These are phyloP conservation scores for Falciphora oryzae DNA, from an alignment of 2,329 filamentous ascomycete genomes.

Conservation along the genomic window DNA sequence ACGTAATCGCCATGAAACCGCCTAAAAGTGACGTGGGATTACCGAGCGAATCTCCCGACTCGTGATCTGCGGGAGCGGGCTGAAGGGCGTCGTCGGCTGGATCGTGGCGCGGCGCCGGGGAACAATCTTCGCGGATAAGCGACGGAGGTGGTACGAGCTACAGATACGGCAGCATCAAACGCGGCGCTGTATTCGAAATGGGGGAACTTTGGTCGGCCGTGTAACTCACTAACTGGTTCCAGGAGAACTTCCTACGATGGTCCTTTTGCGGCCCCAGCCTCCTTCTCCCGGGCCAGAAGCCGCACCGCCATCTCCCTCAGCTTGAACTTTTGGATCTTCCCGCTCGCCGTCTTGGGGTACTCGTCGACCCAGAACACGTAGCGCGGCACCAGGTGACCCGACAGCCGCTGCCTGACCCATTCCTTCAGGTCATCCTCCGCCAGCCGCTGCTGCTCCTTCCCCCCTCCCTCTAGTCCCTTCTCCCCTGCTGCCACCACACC, in stretches of 20 bases:
- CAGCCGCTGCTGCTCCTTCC: slow-evolving; percentile 26
- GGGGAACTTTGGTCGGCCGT: too few species aligned
- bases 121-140: too few species aligned
- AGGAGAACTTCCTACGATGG: too few species aligned
- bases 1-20: too few species aligned
- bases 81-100: too few species aligned
- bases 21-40: too few species aligned
- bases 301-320: slow-evolving; percentile 55
- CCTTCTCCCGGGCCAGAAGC: neutral
- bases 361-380: slow-evolving; percentile 80
- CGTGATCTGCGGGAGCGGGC: too few species aligned
- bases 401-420: slow-evolving; percentile 67
- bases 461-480: slow-evolving; percentile 21
- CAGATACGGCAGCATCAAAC: neutral
- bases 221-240: too few species aligned
- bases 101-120: too few species aligned
- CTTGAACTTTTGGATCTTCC: slow-evolving; percentile 95
- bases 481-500: slow-evolving; percentile 17
- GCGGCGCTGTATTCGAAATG: too few species aligned
- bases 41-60: too few species aligned
- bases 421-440: slow-evolving; percentile 52
- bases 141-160: too few species aligned
- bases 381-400: slow-evolving; percentile 75
- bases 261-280: neutral
- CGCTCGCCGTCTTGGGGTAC: slow-evolving; percentile 93